Percentiles rank a stretch among this genome's conserved stretches.
These are phyloP conservation scores for Trichoderma atrobrunneum DNA, from an alignment of 2,329 filamentous ascomycete species.

Conservation along the genomic window DNA sequence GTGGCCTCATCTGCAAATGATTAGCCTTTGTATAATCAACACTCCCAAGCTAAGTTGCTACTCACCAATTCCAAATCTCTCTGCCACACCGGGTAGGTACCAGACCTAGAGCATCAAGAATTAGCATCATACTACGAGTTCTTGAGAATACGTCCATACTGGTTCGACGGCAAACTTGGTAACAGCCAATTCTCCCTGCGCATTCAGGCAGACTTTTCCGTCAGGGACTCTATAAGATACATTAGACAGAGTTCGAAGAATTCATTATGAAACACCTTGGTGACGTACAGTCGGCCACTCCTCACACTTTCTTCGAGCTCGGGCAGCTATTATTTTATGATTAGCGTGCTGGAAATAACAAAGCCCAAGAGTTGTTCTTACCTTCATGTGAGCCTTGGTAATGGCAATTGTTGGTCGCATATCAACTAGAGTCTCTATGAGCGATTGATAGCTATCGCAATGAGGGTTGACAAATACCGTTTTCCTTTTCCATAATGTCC, in stretches of 20 bases:
- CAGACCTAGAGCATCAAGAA: conserved; percentile 50
- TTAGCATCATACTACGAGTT: not conserved
- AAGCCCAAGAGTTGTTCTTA: conserved; percentile 22
- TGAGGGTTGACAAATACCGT: conserved; percentile 43
- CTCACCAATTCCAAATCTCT: conserved; percentile 84
- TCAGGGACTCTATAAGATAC: conserved; percentile 55
- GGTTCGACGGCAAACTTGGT: conserved; percentile 98
- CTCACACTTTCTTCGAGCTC: conserved; percentile 88
- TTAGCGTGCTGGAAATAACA: not conserved
- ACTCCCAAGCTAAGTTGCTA: not conserved
- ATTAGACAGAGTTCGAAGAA: conserved; percentile 19
- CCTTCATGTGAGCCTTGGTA: conserved; percentile 90
- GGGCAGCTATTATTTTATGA: conserved; percentile 55
- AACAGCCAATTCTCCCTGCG: conserved; percentile 81
- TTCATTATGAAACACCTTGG: not conserved
- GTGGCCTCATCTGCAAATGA: conserved; percentile 68
- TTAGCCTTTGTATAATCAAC: conserved; percentile 27
- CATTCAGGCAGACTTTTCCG: conserved; percentile 86
- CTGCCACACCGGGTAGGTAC: conserved; percentile 84
- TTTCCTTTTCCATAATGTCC: conserved; percentile 72
- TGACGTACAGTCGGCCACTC: conserved; percentile 64
- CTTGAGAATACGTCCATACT: conserved; percentile 47
- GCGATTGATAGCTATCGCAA: conserved; percentile 17
- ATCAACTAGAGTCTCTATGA: conserved; percentile 54
- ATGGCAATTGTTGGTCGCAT: conserved; percentile 89